A percentile compares a stretch with the other conserved stretches of the same genome.
Evolutionary conservation across 2,329 filamentous ascomycete species (phyloP).

Genomic region (Diaporthe ilicicola): DNA sequence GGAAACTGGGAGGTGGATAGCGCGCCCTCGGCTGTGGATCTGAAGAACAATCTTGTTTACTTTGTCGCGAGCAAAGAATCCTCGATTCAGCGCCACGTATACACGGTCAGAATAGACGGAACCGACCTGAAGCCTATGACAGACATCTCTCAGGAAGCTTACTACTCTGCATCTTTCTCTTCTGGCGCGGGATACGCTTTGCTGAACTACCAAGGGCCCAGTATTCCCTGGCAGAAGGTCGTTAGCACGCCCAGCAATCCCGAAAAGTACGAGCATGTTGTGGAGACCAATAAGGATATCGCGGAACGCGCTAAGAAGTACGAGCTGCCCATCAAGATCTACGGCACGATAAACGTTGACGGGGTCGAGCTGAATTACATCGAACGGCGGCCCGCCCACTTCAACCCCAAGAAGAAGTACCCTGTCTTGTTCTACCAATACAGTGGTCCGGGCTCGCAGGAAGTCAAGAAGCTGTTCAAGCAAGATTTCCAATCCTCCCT

Average conservation of each 20-base stretch:
- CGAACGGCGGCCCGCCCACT: constrained; percentile 90
- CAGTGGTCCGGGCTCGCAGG: constrained; percentile 92
- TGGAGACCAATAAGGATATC: constrained; percentile 82
- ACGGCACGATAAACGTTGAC: constrained; percentile 85
- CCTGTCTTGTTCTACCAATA: constrained; percentile 96
- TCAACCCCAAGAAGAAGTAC: constrained; percentile 83
- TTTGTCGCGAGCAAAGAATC: constrained; percentile 88
- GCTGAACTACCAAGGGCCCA: constrained; percentile 84
- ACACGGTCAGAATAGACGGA: constrained; percentile 87
- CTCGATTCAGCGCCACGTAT: constrained; percentile 89
- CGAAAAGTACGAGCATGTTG: constrained; percentile 69
- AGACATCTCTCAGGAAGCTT: constrained; percentile 76
- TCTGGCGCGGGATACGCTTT: constrained; percentile 81
- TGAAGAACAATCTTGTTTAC: constrained; percentile 88
- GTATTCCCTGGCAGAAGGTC: constrained; percentile 90
- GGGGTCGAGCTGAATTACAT: constrained; percentile 76
- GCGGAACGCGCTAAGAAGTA: constrained; percentile 75
- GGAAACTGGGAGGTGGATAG: constrained; percentile 92
- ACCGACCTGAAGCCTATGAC: constrained; percentile 77
- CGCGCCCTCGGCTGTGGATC: constrained; percentile 84
- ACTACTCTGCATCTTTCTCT: constrained; percentile 87
- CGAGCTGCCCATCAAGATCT: constrained; percentile 84
- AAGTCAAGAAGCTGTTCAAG: constrained; percentile 79
- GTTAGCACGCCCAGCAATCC: constrained; percentile 80
- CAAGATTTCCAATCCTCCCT: constrained; percentile 93